These are phyloP conservation scores for Diaporthe aspalathi DNA, from an alignment of 2,329 filamentous ascomycete species.

Conservation along the genomic window DNA sequence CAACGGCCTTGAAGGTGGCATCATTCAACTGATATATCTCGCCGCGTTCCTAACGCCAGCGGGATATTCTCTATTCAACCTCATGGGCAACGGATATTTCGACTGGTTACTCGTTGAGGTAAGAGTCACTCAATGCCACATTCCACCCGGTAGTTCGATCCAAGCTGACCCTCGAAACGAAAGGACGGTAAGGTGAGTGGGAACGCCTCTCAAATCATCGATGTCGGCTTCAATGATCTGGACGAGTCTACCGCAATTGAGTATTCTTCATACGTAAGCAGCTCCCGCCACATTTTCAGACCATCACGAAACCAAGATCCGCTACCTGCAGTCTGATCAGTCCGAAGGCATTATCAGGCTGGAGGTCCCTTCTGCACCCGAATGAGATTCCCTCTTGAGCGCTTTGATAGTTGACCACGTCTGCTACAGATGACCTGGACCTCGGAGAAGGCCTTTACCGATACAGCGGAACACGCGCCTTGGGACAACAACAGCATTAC, in stretches of 20 bases:
- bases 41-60: neutral
- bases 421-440: neutral
- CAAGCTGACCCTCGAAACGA: neutral
- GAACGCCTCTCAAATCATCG: neutral
- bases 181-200: neutral
- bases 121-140: no score
- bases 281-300: no score
- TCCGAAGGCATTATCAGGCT: no score
- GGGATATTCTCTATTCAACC: neutral
- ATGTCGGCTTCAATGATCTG: neutral
- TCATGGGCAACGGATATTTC: neutral
- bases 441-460: neutral
- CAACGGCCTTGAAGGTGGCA: neutral
- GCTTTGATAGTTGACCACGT: no score
- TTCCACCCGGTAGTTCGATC: neutral
- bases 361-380: no score
- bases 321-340: no score
- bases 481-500: neutral
- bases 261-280: neutral
- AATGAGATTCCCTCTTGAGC: no score
- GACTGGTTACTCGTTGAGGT: slow-evolving; percentile 3
- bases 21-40: neutral
- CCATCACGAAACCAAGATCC: no score
- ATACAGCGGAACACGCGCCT: neutral
- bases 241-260: neutral